Base-by-base conservation (phyloP, 2,329 filamentous ascomycete species). In the Aspergillus hortae region DNA sequence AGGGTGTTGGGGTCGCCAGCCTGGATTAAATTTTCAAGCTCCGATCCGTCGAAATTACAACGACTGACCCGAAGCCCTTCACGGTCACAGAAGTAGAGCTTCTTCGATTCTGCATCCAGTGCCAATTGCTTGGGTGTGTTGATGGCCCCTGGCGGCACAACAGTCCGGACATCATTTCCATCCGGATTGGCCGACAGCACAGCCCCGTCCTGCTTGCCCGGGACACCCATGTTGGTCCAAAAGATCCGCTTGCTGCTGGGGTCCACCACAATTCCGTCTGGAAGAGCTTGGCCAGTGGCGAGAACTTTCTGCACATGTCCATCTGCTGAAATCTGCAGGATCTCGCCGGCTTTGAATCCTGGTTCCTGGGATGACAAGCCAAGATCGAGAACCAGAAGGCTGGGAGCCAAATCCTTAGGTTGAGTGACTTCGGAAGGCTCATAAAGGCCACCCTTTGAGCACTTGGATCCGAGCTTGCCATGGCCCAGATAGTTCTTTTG, bases 141-240 rank as follows among this genome's bases (percentile, higher is more conserved):
- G 1, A 79, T 64, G 0, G 56, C 44, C 0, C 81, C 80, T 0
- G 56, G 44, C 0, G 73, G 57, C 0, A 85, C 63, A 2, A 85
- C 60, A 0, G 69, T 69, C 7, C 62, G 58, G 3, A 77, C 58
- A 43, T 80, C 66, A 10, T 56, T 71, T 1, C 83, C 82, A 47
- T 82, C 77, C 1, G 81, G 61, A n/a, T 74, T 72, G n/a, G 72
- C 67, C 1, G 72, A 75, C 55, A 67, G 66, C 4, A 82, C 64
- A 1, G 69, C 64, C 14, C 78, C 78, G 52, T 80, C 71, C 15
- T 69, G 67, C 4, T 63, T 57, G 10, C 62, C 62, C 0, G 70
- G 71, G 2, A 63, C 44, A 0, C 78, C 78, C 78, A 80, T 81
- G 57, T 69, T 72, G 3, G 77, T 79, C 77, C 77, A 80, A 59